Conservation (phyloP, 495 filamentous ascomycete genomes). For the Poronia punctata region DNA sequence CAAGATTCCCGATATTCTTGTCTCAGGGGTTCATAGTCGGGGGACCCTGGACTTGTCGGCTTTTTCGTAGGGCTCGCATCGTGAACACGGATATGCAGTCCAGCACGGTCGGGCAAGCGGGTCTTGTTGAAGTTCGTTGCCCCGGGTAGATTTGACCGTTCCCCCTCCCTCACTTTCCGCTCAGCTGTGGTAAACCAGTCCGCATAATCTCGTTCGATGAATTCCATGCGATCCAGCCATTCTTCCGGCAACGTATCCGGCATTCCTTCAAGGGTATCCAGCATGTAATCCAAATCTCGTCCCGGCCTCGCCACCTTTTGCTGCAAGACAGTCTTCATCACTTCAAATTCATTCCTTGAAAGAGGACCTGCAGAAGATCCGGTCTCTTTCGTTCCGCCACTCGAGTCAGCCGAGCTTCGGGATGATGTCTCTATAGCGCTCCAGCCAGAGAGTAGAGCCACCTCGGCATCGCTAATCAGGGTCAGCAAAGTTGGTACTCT, state of each 20-base stretch:
- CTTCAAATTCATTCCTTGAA: constrained; percentile 49
- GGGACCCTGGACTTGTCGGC: constrained; percentile 1
- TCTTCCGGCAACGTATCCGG: constrained; percentile 75
- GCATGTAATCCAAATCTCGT: constrained; percentile 67
- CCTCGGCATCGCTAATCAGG: constrained; percentile 57
- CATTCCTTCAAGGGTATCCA: constrained; percentile 76
- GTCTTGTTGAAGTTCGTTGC: not conserved
- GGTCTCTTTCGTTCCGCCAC: not conserved
- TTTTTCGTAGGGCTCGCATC: constrained; percentile 15
- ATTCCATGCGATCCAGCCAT: constrained; percentile 84
- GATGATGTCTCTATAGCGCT: constrained; percentile 41
- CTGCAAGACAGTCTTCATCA: constrained; percentile 57
- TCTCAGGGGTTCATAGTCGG: constrained; percentile 10
- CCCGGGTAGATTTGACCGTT: constrained; percentile 16
- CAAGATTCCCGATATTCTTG: constrained; percentile 8
- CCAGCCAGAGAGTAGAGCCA: constrained; percentile 58
- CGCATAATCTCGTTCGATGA: constrained; percentile 70
- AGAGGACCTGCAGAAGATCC: constrained; percentile 13
- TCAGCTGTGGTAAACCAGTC: constrained; percentile 57
- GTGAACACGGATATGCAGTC: constrained; percentile 14
- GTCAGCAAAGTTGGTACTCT: constrained; percentile 61
- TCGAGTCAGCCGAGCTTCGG: constrained; percentile 13
- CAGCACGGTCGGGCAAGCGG: constrained; percentile 10
- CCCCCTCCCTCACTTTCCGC: constrained; percentile 28
- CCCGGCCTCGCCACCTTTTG: constrained; percentile 65